Evolutionary conservation across 805 yeast species (phyloP), one percentile per base, ranked within the genome.

Genomic region (Pichia thaimueangensis): DNA sequence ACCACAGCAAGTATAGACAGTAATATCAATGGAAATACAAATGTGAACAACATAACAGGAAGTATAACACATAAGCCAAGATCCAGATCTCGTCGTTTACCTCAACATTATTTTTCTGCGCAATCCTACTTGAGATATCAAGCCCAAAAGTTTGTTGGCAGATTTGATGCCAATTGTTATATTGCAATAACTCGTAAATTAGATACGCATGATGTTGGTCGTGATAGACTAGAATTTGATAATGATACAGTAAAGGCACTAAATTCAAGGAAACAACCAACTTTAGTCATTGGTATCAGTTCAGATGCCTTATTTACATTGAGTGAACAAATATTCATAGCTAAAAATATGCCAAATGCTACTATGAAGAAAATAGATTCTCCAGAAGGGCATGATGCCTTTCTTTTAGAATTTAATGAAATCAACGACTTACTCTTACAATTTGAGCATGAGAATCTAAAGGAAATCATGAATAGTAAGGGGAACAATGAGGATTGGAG

Each of bases 321-420:
- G 53, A 76, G 89, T 17, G 98, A 93, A 64, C 98, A 93, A 63
- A 86, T 86, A 55, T 76, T 80, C 39, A 71, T 93, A 37, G 94
- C 94, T 2, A 74, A 77, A 31, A 67, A 78, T 55, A 74, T 93
- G 45, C 89, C 88, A 7, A 71, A 83, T 52, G 72, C 94, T 1
- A 60, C 53, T 6, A 67, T 93, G 50, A 78, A 80, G 51, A 78
- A 79, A 54, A 80, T 93, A 33, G 77, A 84, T 48, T 88, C 97
- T 1, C 93, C 91, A 11, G 98, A 93, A 54, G 98, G 98, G 15
- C 98, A 93, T 58, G 98, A 93, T 67, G 98, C 97, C 2, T 93
- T 93, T 58, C 65, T 93, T 47, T 69, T 93, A 37, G 98, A 93
- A 62, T 93, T 93, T 61, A 82, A 78, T 38, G 77, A 79, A 39